Evolutionary conservation across 2,329 filamentous ascomycete genomes (phyloP).

Genomic region (Xylaria sp.): DNA sequence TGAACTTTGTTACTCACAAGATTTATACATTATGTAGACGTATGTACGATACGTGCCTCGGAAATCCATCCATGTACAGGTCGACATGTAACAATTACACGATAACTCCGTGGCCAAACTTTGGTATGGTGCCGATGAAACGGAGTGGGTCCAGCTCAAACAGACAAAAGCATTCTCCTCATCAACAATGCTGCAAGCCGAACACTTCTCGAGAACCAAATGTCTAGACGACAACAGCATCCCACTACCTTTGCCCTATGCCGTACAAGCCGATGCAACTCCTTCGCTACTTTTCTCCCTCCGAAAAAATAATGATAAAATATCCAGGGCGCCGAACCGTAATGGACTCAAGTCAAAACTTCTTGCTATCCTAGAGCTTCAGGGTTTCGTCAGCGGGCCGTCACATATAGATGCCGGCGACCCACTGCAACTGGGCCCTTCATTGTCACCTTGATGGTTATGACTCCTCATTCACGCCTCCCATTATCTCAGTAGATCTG

Average conservation of each 20-base stretch:
- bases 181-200: not conserved
- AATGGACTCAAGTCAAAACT: conserved; percentile 20
- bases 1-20: not conserved
- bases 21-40: conserved; percentile 23
- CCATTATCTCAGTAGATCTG: conserved; percentile 59
- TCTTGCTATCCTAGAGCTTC: conserved; percentile 18
- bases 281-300: conserved; percentile 9
- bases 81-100: conserved; percentile 9
- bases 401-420: conserved; percentile 1
- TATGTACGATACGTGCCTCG: conserved; percentile 20
- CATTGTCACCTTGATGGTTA: conserved; percentile 5
- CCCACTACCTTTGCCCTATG: conserved; percentile 8
- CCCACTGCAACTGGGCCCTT: not conserved
- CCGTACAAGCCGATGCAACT: conserved; percentile 20
- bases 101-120: conserved; percentile 13
- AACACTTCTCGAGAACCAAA: conserved; percentile 12
- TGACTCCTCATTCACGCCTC: conserved; percentile 62
- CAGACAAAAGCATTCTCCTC: not conserved
- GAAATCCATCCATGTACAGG: not conserved
- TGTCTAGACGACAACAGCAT: not conserved
- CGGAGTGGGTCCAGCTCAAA: not conserved
- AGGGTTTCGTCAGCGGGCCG: not conserved
- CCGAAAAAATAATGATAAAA: not conserved
- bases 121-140: not conserved
- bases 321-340: conserved; percentile 27